Conservation (phyloP, 1,284 basidiomycete species). For the Heliocybe sulcata region DNA sequence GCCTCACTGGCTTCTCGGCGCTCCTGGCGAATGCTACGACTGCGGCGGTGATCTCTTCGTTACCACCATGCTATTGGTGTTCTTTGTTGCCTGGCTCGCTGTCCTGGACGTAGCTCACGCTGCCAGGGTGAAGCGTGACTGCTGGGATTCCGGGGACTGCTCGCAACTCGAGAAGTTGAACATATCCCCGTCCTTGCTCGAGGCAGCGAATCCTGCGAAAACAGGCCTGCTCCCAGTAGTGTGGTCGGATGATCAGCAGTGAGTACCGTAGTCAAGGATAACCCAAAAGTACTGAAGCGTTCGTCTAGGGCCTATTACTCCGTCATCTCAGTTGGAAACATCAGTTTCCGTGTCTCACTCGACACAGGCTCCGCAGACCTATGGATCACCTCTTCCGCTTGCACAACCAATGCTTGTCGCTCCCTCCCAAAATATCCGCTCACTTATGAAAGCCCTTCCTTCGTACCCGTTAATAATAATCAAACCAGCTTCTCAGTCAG, state of each 20-base stretch:
- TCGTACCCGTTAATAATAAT: constrained; percentile 52
- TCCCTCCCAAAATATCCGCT: constrained; percentile 60
- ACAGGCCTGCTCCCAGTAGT: constrained; percentile 31
- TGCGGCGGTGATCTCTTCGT: neutral
- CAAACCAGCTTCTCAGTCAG: constrained; percentile 46
- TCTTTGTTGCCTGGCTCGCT: neutral
- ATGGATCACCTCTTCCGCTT: constrained; percentile 63
- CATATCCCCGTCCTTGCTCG: neutral
- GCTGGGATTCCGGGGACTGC: neutral
- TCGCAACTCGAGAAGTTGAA: neutral
- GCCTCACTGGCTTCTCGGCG: neutral
- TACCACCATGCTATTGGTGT: neutral
- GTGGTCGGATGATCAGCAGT: constrained; percentile 41
- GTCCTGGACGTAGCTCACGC: neutral
- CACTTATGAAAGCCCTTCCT: constrained; percentile 56
- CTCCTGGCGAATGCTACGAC: neutral
- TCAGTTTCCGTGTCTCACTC: constrained; percentile 61
- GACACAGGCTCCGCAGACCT: constrained; percentile 75
- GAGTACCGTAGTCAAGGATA: constrained; percentile 15
- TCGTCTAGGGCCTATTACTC: constrained; percentile 57
- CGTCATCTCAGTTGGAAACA: constrained; percentile 48
- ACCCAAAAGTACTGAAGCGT: neutral
- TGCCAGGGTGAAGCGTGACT: neutral
- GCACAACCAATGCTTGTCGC: constrained; percentile 44
- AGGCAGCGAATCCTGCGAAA: neutral